Conservation (phyloP, 164 flowering plant species). For the Berberis thunbergii region DNA sequence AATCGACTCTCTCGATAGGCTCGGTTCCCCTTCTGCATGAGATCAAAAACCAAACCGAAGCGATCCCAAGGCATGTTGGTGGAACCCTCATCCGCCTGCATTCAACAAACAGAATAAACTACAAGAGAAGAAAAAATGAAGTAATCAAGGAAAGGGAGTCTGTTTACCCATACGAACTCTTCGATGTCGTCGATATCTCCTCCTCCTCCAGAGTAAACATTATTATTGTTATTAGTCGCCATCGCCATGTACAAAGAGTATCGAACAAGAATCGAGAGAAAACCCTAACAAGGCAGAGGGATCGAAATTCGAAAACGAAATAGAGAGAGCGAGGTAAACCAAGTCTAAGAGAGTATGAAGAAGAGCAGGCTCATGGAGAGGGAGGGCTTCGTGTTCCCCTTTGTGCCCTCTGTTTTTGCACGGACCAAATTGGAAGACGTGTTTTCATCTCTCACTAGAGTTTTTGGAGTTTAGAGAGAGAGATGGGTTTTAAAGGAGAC, state of each 20-base stretch:
- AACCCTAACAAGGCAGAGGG: conserved; percentile 1
- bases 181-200: conserved; percentile 43
- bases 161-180: conserved; percentile 43
- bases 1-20: conserved; percentile 47
- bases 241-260: neutral
- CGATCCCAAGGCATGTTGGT: conserved; percentile 34
- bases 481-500: no score
- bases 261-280: neutral
- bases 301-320: neutral
- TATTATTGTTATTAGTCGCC: neutral
- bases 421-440: conserved; percentile 53
- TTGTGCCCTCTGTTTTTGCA: conserved; percentile 29
- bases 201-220: conserved; percentile 7
- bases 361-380: neutral
- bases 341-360: no score
- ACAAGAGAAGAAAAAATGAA: neutral
- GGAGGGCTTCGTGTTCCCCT: conserved; percentile 21
- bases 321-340: neutral
- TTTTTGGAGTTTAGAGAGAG: no score
- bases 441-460: conserved; percentile 10
- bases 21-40: conserved; percentile 54
- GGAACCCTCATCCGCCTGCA: conserved; percentile 51
- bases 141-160: neutral
- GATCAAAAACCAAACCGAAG: conserved; percentile 39
- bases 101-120: conserved; percentile 3